Conservation (phyloP, 257 asterid species). For the Lantana camara region DNA sequence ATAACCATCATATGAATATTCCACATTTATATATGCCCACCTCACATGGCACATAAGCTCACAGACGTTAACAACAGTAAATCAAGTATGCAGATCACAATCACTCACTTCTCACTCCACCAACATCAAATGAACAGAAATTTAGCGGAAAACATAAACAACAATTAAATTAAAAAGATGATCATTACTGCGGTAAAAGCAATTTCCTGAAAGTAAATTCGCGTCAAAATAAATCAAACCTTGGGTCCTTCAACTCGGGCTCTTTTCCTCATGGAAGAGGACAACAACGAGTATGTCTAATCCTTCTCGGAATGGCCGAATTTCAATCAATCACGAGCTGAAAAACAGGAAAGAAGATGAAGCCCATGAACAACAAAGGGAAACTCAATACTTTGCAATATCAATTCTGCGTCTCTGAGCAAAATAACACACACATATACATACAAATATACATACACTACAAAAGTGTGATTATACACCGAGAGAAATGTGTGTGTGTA, state of each 20-base stretch:
- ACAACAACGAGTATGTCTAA: constrained; percentile 2
- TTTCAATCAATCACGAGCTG: constrained; percentile 26
- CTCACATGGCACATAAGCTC: constrained; percentile 19
- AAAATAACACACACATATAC: background rate
- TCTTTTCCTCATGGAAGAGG: constrained; percentile 43
- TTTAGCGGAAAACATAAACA: background rate
- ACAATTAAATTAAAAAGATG: background rate
- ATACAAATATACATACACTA: background rate
- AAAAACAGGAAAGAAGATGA: background rate
- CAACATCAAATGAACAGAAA: constrained; percentile 22
- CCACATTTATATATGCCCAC: constrained; percentile 9
- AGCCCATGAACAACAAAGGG: constrained; percentile 5
- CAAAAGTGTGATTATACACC: constrained; percentile 7
- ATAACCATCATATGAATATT: constrained; percentile 2
- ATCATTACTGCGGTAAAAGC: background rate
- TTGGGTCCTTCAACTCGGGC: constrained; percentile 30
- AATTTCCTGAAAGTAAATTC: background rate
- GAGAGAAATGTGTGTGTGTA: constrained; percentile 10
- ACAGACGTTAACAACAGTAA: constrained; percentile 14
- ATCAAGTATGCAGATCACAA: constrained; percentile 18
- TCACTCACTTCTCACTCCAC: background rate
- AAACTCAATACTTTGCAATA: constrained; percentile 2
- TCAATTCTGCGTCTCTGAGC: background rate
- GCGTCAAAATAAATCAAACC: constrained; percentile 28
- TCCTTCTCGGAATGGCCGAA: background rate